phyloP scores from a whole-genome alignment of 441 rosid species.

The Flueggea neowawraea region DNA sequence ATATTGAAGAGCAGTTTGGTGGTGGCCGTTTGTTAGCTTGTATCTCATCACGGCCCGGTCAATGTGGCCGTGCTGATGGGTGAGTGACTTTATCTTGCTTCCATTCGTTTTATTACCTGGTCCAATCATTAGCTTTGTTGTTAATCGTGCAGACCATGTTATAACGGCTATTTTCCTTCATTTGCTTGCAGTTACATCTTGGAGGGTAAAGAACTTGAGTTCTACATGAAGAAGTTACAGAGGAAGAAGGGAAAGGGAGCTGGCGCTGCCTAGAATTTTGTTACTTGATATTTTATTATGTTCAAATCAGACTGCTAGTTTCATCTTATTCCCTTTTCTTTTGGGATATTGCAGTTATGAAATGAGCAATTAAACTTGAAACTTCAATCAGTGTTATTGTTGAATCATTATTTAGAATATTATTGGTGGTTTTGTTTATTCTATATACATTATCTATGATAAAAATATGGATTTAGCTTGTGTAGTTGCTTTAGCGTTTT shows the following conservation, averaged over 20 bases:
- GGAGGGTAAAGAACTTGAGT: slow-evolving; percentile 49
- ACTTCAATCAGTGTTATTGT: slow-evolving; percentile 1
- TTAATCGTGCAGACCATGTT: too few species aligned
- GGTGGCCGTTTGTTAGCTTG: slow-evolving; percentile 45
- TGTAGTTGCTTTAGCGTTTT: too few species aligned
- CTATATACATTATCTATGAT: too few species aligned
- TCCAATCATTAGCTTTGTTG: background rate
- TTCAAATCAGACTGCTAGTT: background rate
- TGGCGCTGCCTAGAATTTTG: slow-evolving; percentile 23
- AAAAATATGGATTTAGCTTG: too few species aligned
- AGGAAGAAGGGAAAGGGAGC: slow-evolving; percentile 57
- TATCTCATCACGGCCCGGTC: slow-evolving; percentile 49
- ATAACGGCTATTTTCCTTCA: background rate
- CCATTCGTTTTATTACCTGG: background rate
- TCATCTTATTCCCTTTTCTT: background rate
- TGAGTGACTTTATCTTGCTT: slow-evolving; percentile 1
- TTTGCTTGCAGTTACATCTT: slow-evolving; percentile 25
- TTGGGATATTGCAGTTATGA: slow-evolving; percentile 1
- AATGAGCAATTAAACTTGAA: slow-evolving; percentile 4
- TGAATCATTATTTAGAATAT: background rate
- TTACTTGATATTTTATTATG: background rate
- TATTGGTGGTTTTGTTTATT: too few species aligned
- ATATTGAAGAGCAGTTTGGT: slow-evolving; percentile 50
- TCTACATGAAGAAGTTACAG: slow-evolving; percentile 48
- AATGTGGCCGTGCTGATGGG: slow-evolving; percentile 56